Percentiles rank a stretch among this genome's conserved stretches.
These are phyloP conservation scores for Saraca asoca DNA, from an alignment of 331 rosid genomes.

Conservation along the genomic window DNA sequence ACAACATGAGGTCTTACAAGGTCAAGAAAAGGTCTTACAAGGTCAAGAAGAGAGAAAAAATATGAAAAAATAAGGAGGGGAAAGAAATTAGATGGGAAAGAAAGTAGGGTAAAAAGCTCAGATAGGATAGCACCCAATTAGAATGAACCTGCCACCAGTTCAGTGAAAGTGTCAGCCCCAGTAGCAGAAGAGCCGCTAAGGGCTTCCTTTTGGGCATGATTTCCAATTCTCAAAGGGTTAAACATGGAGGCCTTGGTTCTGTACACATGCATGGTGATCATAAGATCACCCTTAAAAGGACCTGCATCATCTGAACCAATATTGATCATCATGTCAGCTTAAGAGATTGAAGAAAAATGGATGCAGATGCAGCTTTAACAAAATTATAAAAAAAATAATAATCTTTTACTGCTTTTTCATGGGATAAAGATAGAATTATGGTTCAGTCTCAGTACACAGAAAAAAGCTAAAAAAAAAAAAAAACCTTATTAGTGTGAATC, in stretches of 20 bases:
- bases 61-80: not conserved
- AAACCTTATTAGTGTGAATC: slow-evolving; percentile 28
- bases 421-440: not conserved
- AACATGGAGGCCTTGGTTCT: slow-evolving; percentile 10
- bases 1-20: slow-evolving; percentile 74
- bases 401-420: slow-evolving; percentile 16
- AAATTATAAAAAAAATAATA: not conserved
- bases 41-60: slow-evolving; percentile 84
- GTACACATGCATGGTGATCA: slow-evolving; percentile 44
- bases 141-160: slow-evolving; percentile 29
- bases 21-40: slow-evolving; percentile 99
- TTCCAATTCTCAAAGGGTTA: slow-evolving; percentile 35
- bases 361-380: not conserved
- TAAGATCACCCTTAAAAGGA: not conserved
- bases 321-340: slow-evolving; percentile 27
- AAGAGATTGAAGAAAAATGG: no score
- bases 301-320: slow-evolving; percentile 46
- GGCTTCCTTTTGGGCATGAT: slow-evolving; percentile 34
- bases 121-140: slow-evolving; percentile 79
- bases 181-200: slow-evolving; percentile 36
- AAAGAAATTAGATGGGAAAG: slow-evolving; percentile 26
- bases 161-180: slow-evolving; percentile 25
- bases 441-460: slow-evolving; percentile 26
- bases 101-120: slow-evolving; percentile 65
- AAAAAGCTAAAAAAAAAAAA: slow-evolving; percentile 21